Conservation (phyloP, 371 early-diverging fungal genomes). For the Rozella allomycis region DNA sequence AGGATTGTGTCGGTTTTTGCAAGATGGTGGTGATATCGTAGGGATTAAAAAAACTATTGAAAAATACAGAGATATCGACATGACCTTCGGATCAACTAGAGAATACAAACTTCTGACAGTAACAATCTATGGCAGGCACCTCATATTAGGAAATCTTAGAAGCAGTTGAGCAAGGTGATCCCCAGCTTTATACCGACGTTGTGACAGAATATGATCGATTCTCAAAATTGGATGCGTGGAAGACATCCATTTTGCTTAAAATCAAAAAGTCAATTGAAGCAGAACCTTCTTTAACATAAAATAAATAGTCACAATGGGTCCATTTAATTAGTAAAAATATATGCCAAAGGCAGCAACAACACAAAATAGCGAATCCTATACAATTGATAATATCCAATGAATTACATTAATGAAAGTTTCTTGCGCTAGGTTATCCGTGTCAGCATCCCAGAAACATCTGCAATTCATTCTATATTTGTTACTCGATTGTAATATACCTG, state of each 20-base stretch:
- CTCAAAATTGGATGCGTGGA: conserved; percentile 82
- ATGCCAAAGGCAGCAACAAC: conserved; percentile 21
- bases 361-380: conserved; percentile 25
- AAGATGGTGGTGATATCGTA: conserved; percentile 26
- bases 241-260: conserved; percentile 60
- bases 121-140: conserved; percentile 2
- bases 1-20: conserved; percentile 42
- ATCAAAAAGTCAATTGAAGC: conserved; percentile 58
- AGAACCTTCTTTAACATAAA: too few relatives aligned
- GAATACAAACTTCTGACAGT: conserved; percentile 62
- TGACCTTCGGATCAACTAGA: conserved; percentile 54
- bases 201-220: conserved; percentile 61
- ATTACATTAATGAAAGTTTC: conserved; percentile 39
- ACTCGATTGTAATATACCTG: conserved; percentile 11
- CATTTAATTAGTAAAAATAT: conserved; percentile 11
- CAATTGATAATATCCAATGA: neutral
- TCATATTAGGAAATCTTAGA: conserved; percentile 34
- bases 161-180: conserved; percentile 51
- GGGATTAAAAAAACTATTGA: conserved; percentile 43
- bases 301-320: too few relatives aligned
- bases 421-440: conserved; percentile 41
- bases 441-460: conserved; percentile 42
- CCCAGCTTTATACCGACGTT: conserved; percentile 51
- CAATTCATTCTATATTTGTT: conserved; percentile 24
- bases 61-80: conserved; percentile 60